Percentiles rank a stretch among this genome's conserved stretches.
phyloP scores from a whole-genome alignment of 2,329 filamentous ascomycete species.

The Trichoderma afroharzianum region DNA sequence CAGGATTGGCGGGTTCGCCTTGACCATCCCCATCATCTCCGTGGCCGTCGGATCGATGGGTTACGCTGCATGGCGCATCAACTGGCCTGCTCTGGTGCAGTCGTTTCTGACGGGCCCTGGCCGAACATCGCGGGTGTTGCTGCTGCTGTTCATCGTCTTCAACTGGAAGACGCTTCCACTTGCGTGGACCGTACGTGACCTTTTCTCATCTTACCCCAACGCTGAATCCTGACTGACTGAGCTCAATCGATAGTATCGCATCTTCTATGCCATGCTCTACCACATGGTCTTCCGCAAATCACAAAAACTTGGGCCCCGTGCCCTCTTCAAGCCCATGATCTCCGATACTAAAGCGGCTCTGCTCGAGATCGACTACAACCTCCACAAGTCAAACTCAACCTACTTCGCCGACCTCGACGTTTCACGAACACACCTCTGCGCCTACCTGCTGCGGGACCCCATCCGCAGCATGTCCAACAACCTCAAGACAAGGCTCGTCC shows the following conservation, averaged over 20 bases:
- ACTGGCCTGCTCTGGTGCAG: slow-evolving; percentile 38
- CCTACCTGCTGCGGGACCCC: slow-evolving; percentile 60
- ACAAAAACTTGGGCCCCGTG: slow-evolving; percentile 51
- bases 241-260: slow-evolving; percentile 44
- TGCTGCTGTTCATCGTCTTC: slow-evolving; percentile 53
- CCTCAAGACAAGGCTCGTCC: slow-evolving; percentile 46
- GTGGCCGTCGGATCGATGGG: slow-evolving; percentile 40
- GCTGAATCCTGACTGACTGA: background rate
- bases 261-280: slow-evolving; percentile 54
- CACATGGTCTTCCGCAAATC: slow-evolving; percentile 51
- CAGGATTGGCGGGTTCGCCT: slow-evolving; percentile 32
- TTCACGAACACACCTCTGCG: slow-evolving; percentile 75
- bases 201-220: background rate
- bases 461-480: slow-evolving; percentile 52
- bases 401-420: slow-evolving; percentile 87
- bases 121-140: slow-evolving; percentile 48
- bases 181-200: slow-evolving; percentile 66
- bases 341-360: slow-evolving; percentile 63
- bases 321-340: slow-evolving; percentile 70
- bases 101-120: slow-evolving; percentile 53
- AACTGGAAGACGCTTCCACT: slow-evolving; percentile 75
- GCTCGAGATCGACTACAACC: slow-evolving; percentile 81
- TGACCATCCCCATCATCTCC: slow-evolving; percentile 39
- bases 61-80: slow-evolving; percentile 45
- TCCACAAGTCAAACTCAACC: slow-evolving; percentile 79